Conservation (phyloP, 2,329 filamentous ascomycete genomes). For the Thermoascus crustaceus region DNA sequence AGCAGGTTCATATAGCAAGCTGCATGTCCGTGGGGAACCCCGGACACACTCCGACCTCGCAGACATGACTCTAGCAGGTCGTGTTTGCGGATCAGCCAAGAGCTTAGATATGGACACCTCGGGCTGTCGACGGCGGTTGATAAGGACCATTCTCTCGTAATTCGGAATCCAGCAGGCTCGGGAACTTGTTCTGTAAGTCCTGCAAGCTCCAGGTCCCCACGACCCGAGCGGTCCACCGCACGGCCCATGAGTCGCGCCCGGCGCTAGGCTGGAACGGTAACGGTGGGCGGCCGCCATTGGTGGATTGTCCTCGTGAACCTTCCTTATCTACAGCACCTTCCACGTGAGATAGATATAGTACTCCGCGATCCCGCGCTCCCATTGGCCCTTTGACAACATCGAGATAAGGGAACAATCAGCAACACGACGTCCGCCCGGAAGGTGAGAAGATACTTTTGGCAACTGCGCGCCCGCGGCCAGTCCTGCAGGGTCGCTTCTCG, state of each 20-base stretch:
- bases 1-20: not conserved
- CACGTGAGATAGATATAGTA: not conserved
- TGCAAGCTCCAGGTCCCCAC: not conserved
- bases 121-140: not conserved
- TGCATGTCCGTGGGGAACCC: not conserved
- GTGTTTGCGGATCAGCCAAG: not conserved
- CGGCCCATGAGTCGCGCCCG: not conserved
- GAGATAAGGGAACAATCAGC: not conserved
- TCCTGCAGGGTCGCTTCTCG: not conserved
- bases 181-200: not conserved
- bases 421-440: not conserved
- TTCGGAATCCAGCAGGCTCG: too few species aligned
- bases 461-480: not conserved
- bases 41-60: not conserved
- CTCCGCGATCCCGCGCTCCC: not conserved
- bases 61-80: not conserved
- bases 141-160: not conserved
- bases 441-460: not conserved
- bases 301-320: not conserved
- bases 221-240: not conserved
- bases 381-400: not conserved
- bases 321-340: not conserved
- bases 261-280: not conserved
- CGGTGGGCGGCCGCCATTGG: not conserved
- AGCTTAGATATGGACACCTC: not conserved